phyloP scores from a whole-genome alignment of 441 rosid species.

The Pelargonium cotyledonis region DNA sequence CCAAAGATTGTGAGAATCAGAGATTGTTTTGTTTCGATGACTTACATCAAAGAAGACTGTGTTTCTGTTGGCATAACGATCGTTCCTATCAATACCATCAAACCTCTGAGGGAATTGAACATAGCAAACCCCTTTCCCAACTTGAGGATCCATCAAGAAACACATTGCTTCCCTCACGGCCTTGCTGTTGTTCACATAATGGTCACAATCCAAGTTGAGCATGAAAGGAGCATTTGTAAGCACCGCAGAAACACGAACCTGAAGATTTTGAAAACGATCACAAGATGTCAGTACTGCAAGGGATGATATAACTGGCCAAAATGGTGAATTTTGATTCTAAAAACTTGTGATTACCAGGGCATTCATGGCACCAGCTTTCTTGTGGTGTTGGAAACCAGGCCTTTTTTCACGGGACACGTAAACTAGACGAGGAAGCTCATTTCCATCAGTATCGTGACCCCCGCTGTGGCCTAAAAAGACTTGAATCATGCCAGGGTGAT shows the following conservation, averaged over 20 bases:
- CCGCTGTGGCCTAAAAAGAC: conserved; percentile 98
- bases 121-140: conserved; percentile 90
- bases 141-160: conserved; percentile 96
- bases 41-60: conserved; percentile 98
- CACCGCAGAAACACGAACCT: conserved; percentile 97
- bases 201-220: conserved; percentile 99
- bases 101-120: conserved; percentile 99
- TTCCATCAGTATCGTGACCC: conserved; percentile 92
- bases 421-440: conserved; percentile 90
- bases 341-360: conserved; percentile 45
- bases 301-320: too few relatives aligned
- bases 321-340: too few relatives aligned
- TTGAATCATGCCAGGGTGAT: conserved; percentile 99
- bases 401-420: conserved; percentile 98
- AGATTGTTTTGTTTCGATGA: not conserved
- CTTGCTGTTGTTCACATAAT: conserved; percentile 91
- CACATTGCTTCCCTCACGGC: conserved; percentile 98
- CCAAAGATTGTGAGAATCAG: not conserved
- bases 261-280: conserved; percentile 20
- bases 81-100: conserved; percentile 91
- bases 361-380: conserved; percentile 99
- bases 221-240: conserved; percentile 97
- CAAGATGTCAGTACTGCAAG: conserved; percentile 13
- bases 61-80: conserved; percentile 93
- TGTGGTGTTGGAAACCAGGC: conserved; percentile 97